These are phyloP conservation scores for Penicillium bialowiezense DNA, from an alignment of 495 filamentous ascomycete species.

Conservation along the genomic window DNA sequence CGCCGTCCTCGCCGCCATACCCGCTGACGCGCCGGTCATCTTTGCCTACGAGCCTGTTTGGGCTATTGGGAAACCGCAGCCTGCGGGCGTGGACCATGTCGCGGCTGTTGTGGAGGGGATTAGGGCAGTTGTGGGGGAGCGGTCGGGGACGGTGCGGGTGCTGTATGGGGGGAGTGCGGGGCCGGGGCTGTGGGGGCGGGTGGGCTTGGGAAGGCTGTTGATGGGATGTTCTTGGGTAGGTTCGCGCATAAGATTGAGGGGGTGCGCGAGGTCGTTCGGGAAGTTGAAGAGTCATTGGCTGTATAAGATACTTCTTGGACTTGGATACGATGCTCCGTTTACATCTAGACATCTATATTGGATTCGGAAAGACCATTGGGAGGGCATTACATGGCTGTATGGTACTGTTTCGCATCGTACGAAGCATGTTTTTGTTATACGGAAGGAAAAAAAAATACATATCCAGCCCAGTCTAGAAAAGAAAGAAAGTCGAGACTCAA, in stretches of 20 bases:
- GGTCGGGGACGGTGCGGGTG: conserved; percentile 56
- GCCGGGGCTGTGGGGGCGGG: conserved; percentile 64
- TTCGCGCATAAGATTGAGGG: conserved; percentile 74
- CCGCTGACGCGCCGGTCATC: conserved; percentile 62
- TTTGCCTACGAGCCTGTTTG: conserved; percentile 88
- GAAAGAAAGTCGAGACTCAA: no score
- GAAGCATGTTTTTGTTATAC: conserved; percentile 24
- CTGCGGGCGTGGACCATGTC: conserved; percentile 72
- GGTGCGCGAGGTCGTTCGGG: conserved; percentile 63
- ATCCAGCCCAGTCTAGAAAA: background rate
- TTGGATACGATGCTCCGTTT: no score
- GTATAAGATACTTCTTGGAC: background rate
- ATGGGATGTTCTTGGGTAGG: conserved; percentile 78
- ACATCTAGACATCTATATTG: no score
- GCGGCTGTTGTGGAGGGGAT: conserved; percentile 64
- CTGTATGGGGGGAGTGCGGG: conserved; percentile 81
- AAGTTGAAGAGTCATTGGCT: conserved; percentile 54
- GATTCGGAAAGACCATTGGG: no score
- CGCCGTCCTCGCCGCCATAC: conserved; percentile 56
- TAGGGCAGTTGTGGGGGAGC: conserved; percentile 38
- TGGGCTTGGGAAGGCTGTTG: conserved; percentile 62
- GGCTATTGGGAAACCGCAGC: conserved; percentile 74
- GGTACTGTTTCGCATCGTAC: conserved; percentile 24
- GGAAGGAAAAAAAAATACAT: conserved; percentile 9
- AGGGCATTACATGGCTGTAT: background rate